Percentiles rank a stretch among this genome's conserved stretches.
These are phyloP conservation scores for Aspergillus spinulosporus DNA, from an alignment of 2,329 filamentous ascomycete species.

Conservation along the genomic window DNA sequence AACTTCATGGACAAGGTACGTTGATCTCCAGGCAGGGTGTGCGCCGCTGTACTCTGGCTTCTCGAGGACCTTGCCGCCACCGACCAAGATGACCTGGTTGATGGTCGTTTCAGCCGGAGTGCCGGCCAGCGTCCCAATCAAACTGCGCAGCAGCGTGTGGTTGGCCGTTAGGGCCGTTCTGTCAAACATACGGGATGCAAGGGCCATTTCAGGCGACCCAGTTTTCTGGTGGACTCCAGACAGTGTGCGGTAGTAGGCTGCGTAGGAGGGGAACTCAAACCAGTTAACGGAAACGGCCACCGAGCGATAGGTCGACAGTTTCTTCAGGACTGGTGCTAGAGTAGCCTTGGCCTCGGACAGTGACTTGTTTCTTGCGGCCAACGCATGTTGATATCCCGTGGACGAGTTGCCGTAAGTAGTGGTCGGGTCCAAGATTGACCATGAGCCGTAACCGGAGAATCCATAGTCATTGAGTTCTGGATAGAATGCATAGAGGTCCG, in stretches of 20 bases:
- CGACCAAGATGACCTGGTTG: constrained; percentile 22
- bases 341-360: constrained; percentile 10
- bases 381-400: constrained; percentile 18
- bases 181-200: constrained; percentile 31
- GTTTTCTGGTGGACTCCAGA: constrained; percentile 27
- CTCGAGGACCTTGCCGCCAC: constrained; percentile 34
- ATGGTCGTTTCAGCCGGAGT: constrained; percentile 20
- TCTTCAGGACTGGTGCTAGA: constrained; percentile 11
- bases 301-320: constrained; percentile 6
- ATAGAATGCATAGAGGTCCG: constrained; percentile 14
- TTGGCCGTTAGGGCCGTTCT: constrained; percentile 11
- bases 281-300: constrained; percentile 17
- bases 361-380: constrained; percentile 18
- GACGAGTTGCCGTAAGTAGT: constrained; percentile 16
- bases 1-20: constrained; percentile 37
- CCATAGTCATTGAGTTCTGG: constrained; percentile 19
- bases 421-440: constrained; percentile 17
- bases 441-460: constrained; percentile 21
- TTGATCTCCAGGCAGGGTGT: constrained; percentile 54
- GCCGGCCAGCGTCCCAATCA: constrained; percentile 16
- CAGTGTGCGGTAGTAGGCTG: constrained; percentile 29
- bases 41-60: constrained; percentile 45
- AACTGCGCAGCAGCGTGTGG: neutral
- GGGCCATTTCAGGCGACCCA: constrained; percentile 21
- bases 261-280: constrained; percentile 31